Percentiles rank a stretch among this genome's conserved stretches.
Evolutionary conservation across 495 filamentous ascomycete genomes (phyloP).

Genomic region (Entonaema liquescens): DNA sequence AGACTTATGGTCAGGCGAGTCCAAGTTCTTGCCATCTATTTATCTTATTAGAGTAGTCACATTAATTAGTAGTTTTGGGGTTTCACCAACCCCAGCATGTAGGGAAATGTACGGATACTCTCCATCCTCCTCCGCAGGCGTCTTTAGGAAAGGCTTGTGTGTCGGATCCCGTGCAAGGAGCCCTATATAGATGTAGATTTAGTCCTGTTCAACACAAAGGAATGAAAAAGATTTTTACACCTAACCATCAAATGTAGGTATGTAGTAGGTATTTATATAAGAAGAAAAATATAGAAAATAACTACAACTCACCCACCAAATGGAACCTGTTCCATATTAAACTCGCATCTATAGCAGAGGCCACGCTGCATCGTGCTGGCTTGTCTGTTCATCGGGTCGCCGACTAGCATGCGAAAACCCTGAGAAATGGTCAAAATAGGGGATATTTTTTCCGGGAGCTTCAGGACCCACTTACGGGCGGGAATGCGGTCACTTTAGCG

Average conservation of each 20-base stretch:
- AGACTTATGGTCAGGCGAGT: constrained; percentile 61
- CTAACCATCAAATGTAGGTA: too few relatives aligned
- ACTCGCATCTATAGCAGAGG: constrained; percentile 60
- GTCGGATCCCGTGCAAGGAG: constrained; percentile 61
- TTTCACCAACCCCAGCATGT: too few relatives aligned
- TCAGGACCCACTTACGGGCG: constrained; percentile 44
- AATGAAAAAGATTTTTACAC: too few relatives aligned
- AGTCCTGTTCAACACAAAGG: not conserved
- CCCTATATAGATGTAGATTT: constrained; percentile 25
- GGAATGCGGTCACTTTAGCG: constrained; percentile 58
- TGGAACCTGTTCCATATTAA: constrained; percentile 56
- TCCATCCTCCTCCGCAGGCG: constrained; percentile 57
- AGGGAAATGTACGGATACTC: constrained; percentile 60
- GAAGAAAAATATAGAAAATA: too few relatives aligned
- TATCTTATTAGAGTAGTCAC: too few relatives aligned
- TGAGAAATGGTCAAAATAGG: constrained; percentile 20
- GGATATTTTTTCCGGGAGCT: constrained; percentile 1
- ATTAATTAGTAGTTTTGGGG: too few relatives aligned
- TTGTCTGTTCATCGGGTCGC: constrained; percentile 47
- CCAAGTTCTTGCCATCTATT: constrained; percentile 64
- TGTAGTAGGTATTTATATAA: not conserved
- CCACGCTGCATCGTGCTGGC: constrained; percentile 48
- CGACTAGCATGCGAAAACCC: constrained; percentile 57
- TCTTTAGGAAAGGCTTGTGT: constrained; percentile 53
- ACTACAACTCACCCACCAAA: constrained; percentile 49